Base-by-base conservation (phyloP, 1,284 basidiomycete genomes). In the Naganishia sp. region DNA sequence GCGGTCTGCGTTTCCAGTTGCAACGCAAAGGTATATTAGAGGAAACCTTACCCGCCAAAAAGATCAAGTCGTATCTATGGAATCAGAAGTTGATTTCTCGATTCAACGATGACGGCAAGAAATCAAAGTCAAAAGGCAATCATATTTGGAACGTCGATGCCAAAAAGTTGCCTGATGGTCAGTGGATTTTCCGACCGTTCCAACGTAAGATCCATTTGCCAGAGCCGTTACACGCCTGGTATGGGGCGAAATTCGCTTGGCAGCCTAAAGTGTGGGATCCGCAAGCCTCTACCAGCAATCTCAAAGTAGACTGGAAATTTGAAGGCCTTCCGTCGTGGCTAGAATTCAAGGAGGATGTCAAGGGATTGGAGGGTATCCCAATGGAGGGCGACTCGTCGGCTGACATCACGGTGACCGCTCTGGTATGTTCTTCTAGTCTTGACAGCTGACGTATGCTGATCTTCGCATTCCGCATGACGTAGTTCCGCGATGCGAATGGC, bases 131-230 rank as follows among this genome's bases (percentile, higher is more conserved):
- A 63, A 98, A 98, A 83, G 96, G 96, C 61, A 99, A 99, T 79
- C 95, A 99, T 76, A 96, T 99, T 71, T 99, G 96, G 96, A 95
- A 94, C 75, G 90, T 99, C 57, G 93, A 98, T 73, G 96, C 94
- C 21, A 92, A 89, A 81, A 97, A 94, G 75, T 71, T 83, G 39
- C 79, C 80, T 0, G 88, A 90, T 44, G 87, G 88, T 44, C 82
- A 85, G 65, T 99, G 95, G 94, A 84, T 88, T 59, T 99, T 99
- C 82, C 86, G 93, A 61, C 88, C 93, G 21, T 98, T 98, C 81
- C 83, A 89, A 73, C 87, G 92, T 64, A 88, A 88, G 77, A 86
- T 97, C 65, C 89, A 92, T 44, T 91, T 91, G 15, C 83, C 83
- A 10, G 90, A 92, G 83, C 86, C 60, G 87, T 92, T 67, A 94